A percentile compares a stretch with the other conserved stretches of the same genome.
Evolutionary conservation across 2,329 filamentous ascomycete species (phyloP).

Genomic region (Achaetomium macrosporum): DNA sequence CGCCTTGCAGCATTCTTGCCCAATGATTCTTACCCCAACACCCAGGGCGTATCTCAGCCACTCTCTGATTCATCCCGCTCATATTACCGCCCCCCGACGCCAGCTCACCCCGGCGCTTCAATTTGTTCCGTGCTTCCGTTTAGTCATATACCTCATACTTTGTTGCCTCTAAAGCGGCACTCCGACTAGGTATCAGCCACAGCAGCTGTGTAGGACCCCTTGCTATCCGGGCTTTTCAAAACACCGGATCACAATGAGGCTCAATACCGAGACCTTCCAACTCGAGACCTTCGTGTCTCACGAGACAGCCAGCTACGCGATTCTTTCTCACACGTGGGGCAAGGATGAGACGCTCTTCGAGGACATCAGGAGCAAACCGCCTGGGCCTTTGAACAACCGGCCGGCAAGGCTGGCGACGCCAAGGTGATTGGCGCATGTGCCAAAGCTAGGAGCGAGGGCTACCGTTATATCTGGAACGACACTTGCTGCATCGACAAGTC

Average conservation of each 20-base stretch:
- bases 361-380: background rate
- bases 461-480: conserved; percentile 3
- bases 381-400: too few relatives aligned
- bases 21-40: too few relatives aligned
- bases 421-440: background rate
- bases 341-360: background rate
- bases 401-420: background rate
- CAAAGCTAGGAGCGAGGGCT: background rate
- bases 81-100: too few relatives aligned
- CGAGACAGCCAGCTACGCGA: background rate
- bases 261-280: background rate
- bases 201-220: too few relatives aligned
- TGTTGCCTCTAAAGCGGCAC: too few relatives aligned
- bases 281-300: background rate
- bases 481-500: conserved; percentile 11
- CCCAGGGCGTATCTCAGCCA: too few relatives aligned
- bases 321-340: conserved; percentile 1
- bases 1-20: too few relatives aligned
- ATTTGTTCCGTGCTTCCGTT: too few relatives aligned
- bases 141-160: too few relatives aligned
- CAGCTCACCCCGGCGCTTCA: too few relatives aligned
- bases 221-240: background rate
- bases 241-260: background rate
- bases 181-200: too few relatives aligned
- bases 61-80: too few relatives aligned